phyloP scores from a whole-genome alignment of 1,284 basidiomycete species.

The Fomitopsis pinicola region DNA sequence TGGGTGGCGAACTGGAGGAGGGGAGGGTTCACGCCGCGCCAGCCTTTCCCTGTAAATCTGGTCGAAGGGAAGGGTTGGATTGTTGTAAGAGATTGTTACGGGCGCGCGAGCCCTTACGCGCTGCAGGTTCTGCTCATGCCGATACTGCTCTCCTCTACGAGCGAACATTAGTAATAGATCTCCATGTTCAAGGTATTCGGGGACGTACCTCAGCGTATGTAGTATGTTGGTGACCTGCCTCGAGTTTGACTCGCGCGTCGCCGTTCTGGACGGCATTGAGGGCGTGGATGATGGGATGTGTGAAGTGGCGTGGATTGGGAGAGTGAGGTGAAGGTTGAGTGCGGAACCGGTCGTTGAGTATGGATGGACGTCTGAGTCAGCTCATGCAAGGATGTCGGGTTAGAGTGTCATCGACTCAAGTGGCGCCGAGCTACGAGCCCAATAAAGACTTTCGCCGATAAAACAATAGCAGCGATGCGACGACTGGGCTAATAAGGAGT shows the following conservation, averaged over 20 bases:
- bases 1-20: constrained; percentile 8
- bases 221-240: constrained; percentile 43
- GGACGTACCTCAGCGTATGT: constrained; percentile 41
- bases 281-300: not conserved
- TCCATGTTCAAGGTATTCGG: not conserved
- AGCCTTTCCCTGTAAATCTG: constrained; percentile 22
- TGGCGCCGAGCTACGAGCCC: not conserved
- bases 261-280: not conserved
- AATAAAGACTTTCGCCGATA: not conserved
- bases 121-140: constrained; percentile 53
- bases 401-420: not conserved
- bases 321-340: not conserved
- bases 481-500: no score
- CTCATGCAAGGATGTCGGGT: not conserved
- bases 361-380: not conserved
- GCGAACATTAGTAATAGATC: not conserved
- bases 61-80: constrained; percentile 28
- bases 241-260: not conserved
- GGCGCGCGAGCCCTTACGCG: constrained; percentile 30
- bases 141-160: constrained; percentile 61
- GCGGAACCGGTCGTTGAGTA: not conserved
- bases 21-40: constrained; percentile 5
- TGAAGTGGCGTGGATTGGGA: not conserved
- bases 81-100: constrained; percentile 23
- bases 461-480: no score